Evolutionary conservation across 495 filamentous ascomycete genomes (phyloP).

Genomic region (Tirmania nivea): DNA sequence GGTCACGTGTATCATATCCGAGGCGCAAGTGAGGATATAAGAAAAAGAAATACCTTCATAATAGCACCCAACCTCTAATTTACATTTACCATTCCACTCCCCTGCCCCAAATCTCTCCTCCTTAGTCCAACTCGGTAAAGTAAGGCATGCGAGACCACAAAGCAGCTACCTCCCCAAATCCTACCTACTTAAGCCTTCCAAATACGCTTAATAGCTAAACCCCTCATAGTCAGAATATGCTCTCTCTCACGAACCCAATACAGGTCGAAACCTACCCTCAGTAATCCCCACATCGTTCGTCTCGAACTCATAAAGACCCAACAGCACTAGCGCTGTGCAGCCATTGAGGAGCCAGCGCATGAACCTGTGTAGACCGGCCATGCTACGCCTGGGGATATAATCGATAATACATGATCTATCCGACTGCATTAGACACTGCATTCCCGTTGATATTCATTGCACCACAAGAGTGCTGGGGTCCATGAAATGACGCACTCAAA

Average conservation of each 20-base stretch:
- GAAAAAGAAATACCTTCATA: background rate
- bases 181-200: slow-evolving; percentile 14
- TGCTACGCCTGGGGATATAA: slow-evolving; percentile 44
- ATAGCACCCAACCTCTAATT: background rate
- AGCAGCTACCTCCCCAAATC: background rate
- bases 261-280: slow-evolving; percentile 27
- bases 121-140: background rate
- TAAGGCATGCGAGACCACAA: background rate
- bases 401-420: slow-evolving; percentile 56
- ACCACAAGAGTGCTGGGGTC: background rate
- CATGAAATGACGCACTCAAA: slow-evolving; percentile 51
- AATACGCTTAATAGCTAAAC: slow-evolving; percentile 10
- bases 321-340: slow-evolving; percentile 55
- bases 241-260: background rate
- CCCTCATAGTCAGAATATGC: background rate
- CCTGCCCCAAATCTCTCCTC: slow-evolving; percentile 1
- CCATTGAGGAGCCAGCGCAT: slow-evolving; percentile 50
- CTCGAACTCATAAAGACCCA: slow-evolving; percentile 95
- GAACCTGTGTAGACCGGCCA: background rate
- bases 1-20: too few species aligned
- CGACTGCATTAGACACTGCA: background rate
- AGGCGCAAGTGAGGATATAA: background rate
- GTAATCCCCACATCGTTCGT: slow-evolving; percentile 96
- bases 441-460: too few species aligned
- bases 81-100: background rate